Conservation (phyloP, 805 yeast genomes). For the Cyberlindnera mississippiensis region DNA sequence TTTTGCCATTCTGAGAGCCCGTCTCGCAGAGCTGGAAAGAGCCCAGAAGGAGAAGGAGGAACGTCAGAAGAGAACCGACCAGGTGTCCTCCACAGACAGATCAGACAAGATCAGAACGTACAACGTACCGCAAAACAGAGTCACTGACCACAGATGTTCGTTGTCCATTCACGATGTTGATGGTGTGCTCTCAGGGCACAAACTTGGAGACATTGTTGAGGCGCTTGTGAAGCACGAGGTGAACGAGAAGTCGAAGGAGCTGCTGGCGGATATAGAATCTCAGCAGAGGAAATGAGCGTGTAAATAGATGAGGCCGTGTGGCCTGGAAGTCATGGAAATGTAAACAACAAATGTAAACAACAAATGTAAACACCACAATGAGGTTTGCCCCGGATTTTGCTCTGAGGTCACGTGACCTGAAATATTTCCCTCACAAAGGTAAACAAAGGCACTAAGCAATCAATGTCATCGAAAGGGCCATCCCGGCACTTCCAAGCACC, state of each 20-base stretch:
- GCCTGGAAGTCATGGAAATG: too few relatives aligned
- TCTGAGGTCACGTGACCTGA: background rate
- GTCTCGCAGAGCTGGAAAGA: conserved; percentile 78
- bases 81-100: conserved; percentile 84
- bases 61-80: conserved; percentile 65
- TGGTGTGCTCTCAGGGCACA: conserved; percentile 59
- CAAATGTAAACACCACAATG: conserved; percentile 1
- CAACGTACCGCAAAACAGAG: conserved; percentile 86
- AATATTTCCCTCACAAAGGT: background rate
- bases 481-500: too few relatives aligned
- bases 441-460: background rate
- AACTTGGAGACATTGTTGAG: conserved; percentile 52
- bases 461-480: background rate
- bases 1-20: conserved; percentile 71
- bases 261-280: conserved; percentile 17
- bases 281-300: too few relatives aligned
- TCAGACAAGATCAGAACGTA: conserved; percentile 93
- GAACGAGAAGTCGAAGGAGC: conserved; percentile 37
- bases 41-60: conserved; percentile 62
- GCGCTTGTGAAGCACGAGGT: conserved; percentile 46
- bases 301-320: too few relatives aligned
- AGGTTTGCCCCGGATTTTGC: too few relatives aligned
- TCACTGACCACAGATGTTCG: conserved; percentile 93
- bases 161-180: conserved; percentile 71
- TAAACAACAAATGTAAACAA: too few relatives aligned